Evolutionary conservation across 2,329 filamentous ascomycete species (phyloP), one percentile per base, ranked within the genome.

Genomic region (Apiospora pterosperma): DNA sequence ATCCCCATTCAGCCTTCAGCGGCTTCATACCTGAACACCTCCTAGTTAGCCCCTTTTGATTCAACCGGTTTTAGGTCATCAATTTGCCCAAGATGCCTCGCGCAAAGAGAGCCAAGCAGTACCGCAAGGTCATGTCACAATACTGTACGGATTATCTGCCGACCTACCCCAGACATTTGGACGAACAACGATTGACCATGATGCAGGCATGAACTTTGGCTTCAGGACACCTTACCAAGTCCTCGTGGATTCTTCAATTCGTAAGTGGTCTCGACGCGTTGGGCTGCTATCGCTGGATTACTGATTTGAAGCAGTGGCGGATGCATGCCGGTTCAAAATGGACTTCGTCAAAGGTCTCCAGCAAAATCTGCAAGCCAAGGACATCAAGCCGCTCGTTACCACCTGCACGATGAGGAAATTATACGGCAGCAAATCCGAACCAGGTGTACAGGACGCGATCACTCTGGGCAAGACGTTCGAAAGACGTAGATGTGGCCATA

Each of bases 161-260:
- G 38, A 2, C 16, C n/a, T 41, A 5, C 38, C 38, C 38, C 16
- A 5, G 16, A 41, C 16, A 19, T 6, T 5, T 14, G 8, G 38
- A 41, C 16, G 16, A 41, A 19, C 16, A n/a, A 41, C 6, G 12
- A 14, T n/a, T 41, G 12, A 41, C 38, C 75, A 85, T 95, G 77
- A 89, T 88, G 66, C 97, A 96, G 76, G 91, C 91, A 66, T 97
- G 97, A 89, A 88, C 66, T 97, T 97, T 76, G 90, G 91, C 66
- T 97, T 97, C 78, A 92, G 94, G 71, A 92, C 96, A 79, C 93
- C 96, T 12, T 98, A 97, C 80, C 96, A 98, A 80, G 90, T 97
- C 62, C 82, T 97, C 52, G 89, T 97, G 67, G 94, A 97, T 75
- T 92, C 92, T 65, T 88, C 93, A 69, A 92, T 98, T 71, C 86